phyloP scores from a whole-genome alignment of 1,284 basidiomycete species.

The Fomitopsis pinicola region DNA sequence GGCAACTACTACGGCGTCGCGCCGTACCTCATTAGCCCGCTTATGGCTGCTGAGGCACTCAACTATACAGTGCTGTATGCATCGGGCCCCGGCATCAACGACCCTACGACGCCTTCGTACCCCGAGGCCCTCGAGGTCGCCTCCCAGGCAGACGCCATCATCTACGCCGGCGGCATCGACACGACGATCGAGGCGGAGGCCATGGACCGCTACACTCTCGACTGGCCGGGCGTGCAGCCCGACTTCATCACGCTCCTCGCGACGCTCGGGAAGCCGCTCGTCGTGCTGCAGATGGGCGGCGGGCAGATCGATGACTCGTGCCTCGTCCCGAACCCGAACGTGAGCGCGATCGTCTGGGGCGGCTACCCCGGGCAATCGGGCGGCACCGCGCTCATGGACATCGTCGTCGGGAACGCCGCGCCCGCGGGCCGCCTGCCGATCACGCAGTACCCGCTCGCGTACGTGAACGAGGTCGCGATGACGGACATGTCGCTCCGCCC shows the following conservation, averaged over 20 bases:
- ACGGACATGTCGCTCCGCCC: conserved; percentile 55
- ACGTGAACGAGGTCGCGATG: conserved; percentile 45
- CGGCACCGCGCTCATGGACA: conserved; percentile 46
- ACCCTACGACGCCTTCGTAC: conserved; percentile 38
- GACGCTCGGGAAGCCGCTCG: conserved; percentile 42
- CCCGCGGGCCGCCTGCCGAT: conserved; percentile 46
- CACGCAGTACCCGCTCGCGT: conserved; percentile 52
- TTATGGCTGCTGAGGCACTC: conserved; percentile 41
- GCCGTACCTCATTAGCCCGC: conserved; percentile 50
- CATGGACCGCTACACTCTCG: conserved; percentile 44
- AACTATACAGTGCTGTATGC: conserved; percentile 43
- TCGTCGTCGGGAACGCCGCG: conserved; percentile 44
- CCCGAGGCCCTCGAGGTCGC: conserved; percentile 29
- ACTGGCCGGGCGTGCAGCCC: conserved; percentile 54
- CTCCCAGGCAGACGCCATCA: conserved; percentile 29
- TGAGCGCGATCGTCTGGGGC: conserved; percentile 51
- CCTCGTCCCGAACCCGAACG: conserved; percentile 37
- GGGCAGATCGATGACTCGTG: conserved; percentile 48
- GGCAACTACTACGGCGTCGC: conserved; percentile 52
- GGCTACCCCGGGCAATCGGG: conserved; percentile 54
- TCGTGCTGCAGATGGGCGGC: conserved; percentile 53
- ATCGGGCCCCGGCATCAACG: conserved; percentile 35
- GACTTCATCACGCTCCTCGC: conserved; percentile 42
- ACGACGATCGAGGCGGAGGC: conserved; percentile 48
- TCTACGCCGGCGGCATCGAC: conserved; percentile 46